Conservation (phyloP, 2,329 filamentous ascomycete species). For the Stagonosporopsis rhizophila region DNA sequence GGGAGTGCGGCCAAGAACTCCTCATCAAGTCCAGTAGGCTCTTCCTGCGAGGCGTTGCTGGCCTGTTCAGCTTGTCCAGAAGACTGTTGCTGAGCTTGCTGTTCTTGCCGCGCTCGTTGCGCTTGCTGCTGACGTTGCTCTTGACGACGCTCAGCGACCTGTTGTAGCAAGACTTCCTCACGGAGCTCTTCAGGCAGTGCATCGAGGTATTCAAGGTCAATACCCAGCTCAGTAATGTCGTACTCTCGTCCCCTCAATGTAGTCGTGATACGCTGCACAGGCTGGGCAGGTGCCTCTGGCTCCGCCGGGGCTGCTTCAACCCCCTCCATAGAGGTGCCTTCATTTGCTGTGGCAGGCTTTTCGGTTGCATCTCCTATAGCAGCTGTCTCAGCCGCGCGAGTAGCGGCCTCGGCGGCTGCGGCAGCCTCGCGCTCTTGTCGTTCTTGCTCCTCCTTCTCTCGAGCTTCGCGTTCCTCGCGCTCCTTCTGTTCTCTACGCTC, state of each 20-base stretch:
- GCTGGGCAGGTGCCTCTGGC: conserved; percentile 47
- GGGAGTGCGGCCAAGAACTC: conserved; percentile 95
- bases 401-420: conserved; percentile 46
- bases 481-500: conserved; percentile 68
- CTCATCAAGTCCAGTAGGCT: conserved; percentile 83
- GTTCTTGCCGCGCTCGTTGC: conserved; percentile 33
- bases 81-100: conserved; percentile 21
- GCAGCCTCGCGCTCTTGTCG: conserved; percentile 53
- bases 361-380: conserved; percentile 33
- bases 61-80: conserved; percentile 19
- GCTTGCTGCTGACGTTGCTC: conserved; percentile 55
- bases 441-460: conserved; percentile 55
- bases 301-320: conserved; percentile 60
- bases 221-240: conserved; percentile 92
- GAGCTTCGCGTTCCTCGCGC: conserved; percentile 63
- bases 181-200: conserved; percentile 97
- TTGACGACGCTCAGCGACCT: conserved; percentile 77
- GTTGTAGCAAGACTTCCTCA: conserved; percentile 93
- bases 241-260: conserved; percentile 85
- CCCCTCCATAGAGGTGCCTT: conserved; percentile 74
- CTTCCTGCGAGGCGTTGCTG: conserved; percentile 61
- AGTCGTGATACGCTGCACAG: conserved; percentile 71
- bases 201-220: conserved; percentile 92
- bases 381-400: conserved; percentile 41
- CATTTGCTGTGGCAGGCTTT: conserved; percentile 48